Conservation (phyloP, 208 protist genomes). For the Entamoeba nuttalli region DNA sequence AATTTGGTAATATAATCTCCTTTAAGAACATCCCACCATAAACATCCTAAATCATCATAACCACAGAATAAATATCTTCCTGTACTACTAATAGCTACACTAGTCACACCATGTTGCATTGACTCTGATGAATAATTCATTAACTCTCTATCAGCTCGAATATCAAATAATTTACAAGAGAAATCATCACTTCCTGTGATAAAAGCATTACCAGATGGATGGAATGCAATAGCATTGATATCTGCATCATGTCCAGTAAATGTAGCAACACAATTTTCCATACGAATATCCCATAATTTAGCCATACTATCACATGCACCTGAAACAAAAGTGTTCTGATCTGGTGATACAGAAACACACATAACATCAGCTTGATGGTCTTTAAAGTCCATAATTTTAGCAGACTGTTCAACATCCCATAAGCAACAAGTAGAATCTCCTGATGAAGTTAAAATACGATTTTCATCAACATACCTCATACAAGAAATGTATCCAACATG, state of each 20-base stretch:
- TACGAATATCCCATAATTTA: slow-evolving; percentile 60
- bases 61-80: slow-evolving; percentile 55
- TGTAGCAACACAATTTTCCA: slow-evolving; percentile 48
- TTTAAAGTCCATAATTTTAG: slow-evolving; percentile 25
- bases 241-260: slow-evolving; percentile 61
- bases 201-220: slow-evolving; percentile 50
- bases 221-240: slow-evolving; percentile 61
- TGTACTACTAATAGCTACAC: slow-evolving; percentile 49
- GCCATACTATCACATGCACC: slow-evolving; percentile 56
- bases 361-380: slow-evolving; percentile 65
- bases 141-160: slow-evolving; percentile 56
- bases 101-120: slow-evolving; percentile 60
- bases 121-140: slow-evolving; percentile 50
- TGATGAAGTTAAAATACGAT: slow-evolving; percentile 34
- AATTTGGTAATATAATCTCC: slow-evolving; percentile 44
- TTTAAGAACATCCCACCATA: slow-evolving; percentile 64
- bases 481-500: slow-evolving; percentile 49
- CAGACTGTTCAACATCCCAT: slow-evolving; percentile 52
- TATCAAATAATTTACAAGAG: slow-evolving; percentile 59
- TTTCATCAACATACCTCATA: slow-evolving; percentile 53
- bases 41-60: slow-evolving; percentile 60
- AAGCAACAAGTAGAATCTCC: slow-evolving; percentile 14
- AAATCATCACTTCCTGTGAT: slow-evolving; percentile 62
- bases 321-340: slow-evolving; percentile 55
- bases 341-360: slow-evolving; percentile 10